These are phyloP conservation scores for Collybiopsis luxurians DNA, from an alignment of 768 basidiomycete species.

Conservation along the genomic window DNA sequence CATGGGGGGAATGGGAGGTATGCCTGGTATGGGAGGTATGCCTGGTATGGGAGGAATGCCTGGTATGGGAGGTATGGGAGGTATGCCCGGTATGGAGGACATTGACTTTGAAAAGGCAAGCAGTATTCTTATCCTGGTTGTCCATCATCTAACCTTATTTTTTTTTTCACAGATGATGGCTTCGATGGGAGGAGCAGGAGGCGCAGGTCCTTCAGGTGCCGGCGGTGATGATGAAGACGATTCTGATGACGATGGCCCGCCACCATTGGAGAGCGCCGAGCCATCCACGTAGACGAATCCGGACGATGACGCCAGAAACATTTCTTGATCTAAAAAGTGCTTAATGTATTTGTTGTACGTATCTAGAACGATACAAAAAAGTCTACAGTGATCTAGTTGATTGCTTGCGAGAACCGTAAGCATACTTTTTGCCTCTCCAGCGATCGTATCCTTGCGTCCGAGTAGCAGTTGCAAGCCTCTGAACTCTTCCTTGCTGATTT, in stretches of 20 bases:
- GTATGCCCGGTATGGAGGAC: slow-evolving; percentile 45
- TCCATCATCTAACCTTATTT: background rate
- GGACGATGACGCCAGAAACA: background rate
- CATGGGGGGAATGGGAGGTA: slow-evolving; percentile 38
- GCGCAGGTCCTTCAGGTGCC: slow-evolving; percentile 15
- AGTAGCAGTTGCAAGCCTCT: too few relatives aligned
- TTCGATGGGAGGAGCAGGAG: slow-evolving; percentile 36
- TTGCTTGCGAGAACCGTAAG: too few relatives aligned
- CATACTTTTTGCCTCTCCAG: too few relatives aligned
- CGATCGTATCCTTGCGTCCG: too few relatives aligned
- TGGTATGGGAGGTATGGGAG: slow-evolving; percentile 57
- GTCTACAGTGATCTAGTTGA: too few relatives aligned
- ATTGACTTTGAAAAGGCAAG: slow-evolving; percentile 69
- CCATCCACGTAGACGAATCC: slow-evolving; percentile 31
- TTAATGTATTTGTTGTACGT: background rate
- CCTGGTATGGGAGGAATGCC: slow-evolving; percentile 52
- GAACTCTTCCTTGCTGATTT: too few relatives aligned
- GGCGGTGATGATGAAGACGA: slow-evolving; percentile 34
- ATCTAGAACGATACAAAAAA: too few relatives aligned
- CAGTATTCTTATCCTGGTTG: slow-evolving; percentile 7
- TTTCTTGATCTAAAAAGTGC: background rate
- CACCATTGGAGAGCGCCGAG: slow-evolving; percentile 75
- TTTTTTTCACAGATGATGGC: slow-evolving; percentile 44
- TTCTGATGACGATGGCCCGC: slow-evolving; percentile 66
- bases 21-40: slow-evolving; percentile 41